Conservation (phyloP, 345 rosid genomes). For the Adansonia digitata region DNA sequence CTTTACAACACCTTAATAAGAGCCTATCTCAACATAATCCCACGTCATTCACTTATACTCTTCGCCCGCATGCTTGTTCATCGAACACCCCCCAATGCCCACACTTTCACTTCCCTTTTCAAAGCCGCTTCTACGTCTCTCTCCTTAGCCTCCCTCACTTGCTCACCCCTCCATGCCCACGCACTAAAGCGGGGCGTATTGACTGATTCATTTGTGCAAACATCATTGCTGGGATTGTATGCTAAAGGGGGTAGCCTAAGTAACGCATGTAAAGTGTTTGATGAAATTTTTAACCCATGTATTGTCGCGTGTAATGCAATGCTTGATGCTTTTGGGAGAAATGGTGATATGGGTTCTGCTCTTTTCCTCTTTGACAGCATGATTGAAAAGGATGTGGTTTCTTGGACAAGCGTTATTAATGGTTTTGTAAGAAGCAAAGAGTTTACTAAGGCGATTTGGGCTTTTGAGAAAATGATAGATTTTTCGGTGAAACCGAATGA, state of each 20-base stretch:
- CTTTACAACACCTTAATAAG: conserved; percentile 58
- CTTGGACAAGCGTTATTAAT: conserved; percentile 68
- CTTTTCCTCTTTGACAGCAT: conserved; percentile 39
- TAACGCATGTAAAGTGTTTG: conserved; percentile 48
- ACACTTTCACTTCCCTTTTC: conserved; percentile 69
- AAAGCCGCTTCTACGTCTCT: conserved; percentile 42
- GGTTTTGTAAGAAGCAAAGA: conserved; percentile 47
- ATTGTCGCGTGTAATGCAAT: conserved; percentile 47
- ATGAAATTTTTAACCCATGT: conserved; percentile 45
- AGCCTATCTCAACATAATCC: conserved; percentile 46
- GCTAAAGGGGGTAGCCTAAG: conserved; percentile 24
- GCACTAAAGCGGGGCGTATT: conserved; percentile 43
- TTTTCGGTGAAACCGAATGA: conserved; percentile 47
- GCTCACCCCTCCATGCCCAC: conserved; percentile 50
- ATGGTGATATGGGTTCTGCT: conserved; percentile 53
- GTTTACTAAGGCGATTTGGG: conserved; percentile 35
- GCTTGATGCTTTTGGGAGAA: conserved; percentile 59
- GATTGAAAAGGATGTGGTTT: conserved; percentile 50
- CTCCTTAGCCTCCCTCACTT: conserved; percentile 19
- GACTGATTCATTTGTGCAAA: conserved; percentile 45
- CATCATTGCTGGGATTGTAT: conserved; percentile 47
- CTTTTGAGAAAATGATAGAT: conserved; percentile 44
- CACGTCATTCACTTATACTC: conserved; percentile 34
- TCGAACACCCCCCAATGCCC: conserved; percentile 36
- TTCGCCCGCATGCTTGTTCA: conserved; percentile 57